A percentile compares a stretch with the other conserved stretches of the same genome.
These are phyloP conservation scores for Phytophthora fragariaefolia DNA, from an alignment of 352 stramenopile genomes.

Conservation along the genomic window DNA sequence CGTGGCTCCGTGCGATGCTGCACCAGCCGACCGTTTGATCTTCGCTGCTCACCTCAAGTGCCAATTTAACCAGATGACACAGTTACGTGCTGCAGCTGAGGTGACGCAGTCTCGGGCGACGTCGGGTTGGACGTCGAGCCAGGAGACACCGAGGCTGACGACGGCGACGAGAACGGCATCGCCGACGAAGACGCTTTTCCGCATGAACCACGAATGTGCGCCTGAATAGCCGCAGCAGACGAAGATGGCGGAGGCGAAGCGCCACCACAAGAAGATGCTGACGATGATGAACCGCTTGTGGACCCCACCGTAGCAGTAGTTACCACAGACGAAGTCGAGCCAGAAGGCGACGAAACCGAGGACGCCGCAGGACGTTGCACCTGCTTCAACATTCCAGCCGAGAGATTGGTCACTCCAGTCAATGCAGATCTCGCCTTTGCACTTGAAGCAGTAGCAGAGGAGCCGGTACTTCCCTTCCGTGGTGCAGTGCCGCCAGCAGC, in stretches of 20 bases:
- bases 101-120: constrained; percentile 53
- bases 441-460: constrained; percentile 12
- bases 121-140: constrained; percentile 48
- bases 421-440: constrained; percentile 28
- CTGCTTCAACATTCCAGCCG: constrained; percentile 36
- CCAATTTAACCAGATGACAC: constrained; percentile 66
- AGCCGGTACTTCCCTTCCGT: constrained; percentile 20
- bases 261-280: constrained; percentile 27
- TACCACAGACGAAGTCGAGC: constrained; percentile 32
- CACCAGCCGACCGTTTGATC: constrained; percentile 30
- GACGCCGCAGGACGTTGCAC: constrained; percentile 22
- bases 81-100: constrained; percentile 69
- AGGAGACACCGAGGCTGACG: constrained; percentile 40
- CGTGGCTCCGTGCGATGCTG: constrained; percentile 32
- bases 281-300: constrained; percentile 42
- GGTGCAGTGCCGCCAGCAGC: constrained; percentile 9
- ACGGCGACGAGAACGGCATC: constrained; percentile 53
- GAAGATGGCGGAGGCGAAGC: constrained; percentile 28
- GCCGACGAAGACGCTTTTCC: constrained; percentile 53
- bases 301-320: constrained; percentile 33
- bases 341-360: constrained; percentile 32
- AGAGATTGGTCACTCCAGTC: constrained; percentile 23
- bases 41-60: constrained; percentile 5
- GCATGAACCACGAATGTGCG: constrained; percentile 45
- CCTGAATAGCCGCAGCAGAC: constrained; percentile 37